Evolutionary conservation across 192 early-diverging fungal genomes (phyloP).

Genomic region (Entophlyctis helioformis): DNA sequence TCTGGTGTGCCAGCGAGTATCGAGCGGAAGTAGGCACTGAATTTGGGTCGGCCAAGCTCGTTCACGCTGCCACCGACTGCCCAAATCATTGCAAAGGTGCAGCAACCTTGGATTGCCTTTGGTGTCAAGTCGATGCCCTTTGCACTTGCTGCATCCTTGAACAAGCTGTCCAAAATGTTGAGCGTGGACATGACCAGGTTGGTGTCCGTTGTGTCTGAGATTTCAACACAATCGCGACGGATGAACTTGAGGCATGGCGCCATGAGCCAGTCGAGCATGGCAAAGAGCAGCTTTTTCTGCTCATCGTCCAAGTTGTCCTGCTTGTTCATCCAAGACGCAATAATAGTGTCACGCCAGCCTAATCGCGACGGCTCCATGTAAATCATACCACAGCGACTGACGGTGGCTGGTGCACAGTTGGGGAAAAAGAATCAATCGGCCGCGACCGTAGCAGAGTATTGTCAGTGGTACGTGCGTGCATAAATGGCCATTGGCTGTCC

Average conservation of each 20-base stretch:
- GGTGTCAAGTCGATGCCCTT: slow-evolving; percentile 10
- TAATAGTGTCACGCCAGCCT: slow-evolving; percentile 41
- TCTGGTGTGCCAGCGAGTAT: slow-evolving; percentile 12
- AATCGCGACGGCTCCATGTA: slow-evolving; percentile 44
- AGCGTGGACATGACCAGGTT: slow-evolving; percentile 36
- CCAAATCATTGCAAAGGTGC: slow-evolving; percentile 41
- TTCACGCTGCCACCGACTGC: slow-evolving; percentile 35
- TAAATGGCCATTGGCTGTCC: not conserved
- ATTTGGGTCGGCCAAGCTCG: slow-evolving; percentile 32
- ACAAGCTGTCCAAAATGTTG: slow-evolving; percentile 40
- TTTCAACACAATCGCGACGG: slow-evolving; percentile 31
- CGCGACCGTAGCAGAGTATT: too few species aligned
- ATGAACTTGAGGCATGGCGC: slow-evolving; percentile 31
- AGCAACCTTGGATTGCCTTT: slow-evolving; percentile 30
- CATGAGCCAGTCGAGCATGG: slow-evolving; percentile 37
- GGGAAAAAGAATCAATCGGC: not conserved
- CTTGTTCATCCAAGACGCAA: slow-evolving; percentile 41
- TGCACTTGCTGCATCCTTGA: slow-evolving; percentile 19
- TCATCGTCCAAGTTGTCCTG: slow-evolving; percentile 12
- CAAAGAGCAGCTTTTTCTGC: slow-evolving; percentile 22
- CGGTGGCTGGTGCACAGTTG: slow-evolving; percentile 45
- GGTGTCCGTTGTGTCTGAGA: slow-evolving; percentile 38
- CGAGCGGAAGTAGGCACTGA: slow-evolving; percentile 18
- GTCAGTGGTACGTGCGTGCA: too few species aligned
- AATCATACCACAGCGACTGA: slow-evolving; percentile 56